A percentile compares a stretch with the other conserved stretches of the same genome.
Conservation (phyloP, 1,139 yeast species). For the Diutina mesorugosa region DNA sequence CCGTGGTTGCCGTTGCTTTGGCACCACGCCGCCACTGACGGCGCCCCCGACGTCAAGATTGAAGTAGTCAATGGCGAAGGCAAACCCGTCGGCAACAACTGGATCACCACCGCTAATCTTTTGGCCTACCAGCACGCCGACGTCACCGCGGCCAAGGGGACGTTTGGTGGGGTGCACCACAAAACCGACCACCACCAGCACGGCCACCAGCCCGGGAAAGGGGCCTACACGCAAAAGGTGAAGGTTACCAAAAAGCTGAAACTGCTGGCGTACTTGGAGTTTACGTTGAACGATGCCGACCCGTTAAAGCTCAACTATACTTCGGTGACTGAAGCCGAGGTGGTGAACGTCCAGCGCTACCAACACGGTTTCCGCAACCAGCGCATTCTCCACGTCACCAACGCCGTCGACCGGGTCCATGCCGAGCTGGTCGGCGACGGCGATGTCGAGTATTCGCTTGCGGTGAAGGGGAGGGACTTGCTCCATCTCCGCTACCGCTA, state of each 20-base stretch:
- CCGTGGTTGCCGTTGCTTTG: constrained; percentile 8
- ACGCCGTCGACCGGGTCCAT: neutral
- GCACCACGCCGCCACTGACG: constrained; percentile 10
- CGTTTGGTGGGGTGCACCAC: constrained; percentile 14
- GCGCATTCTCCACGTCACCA: constrained; percentile 14
- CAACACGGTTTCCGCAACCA: neutral
- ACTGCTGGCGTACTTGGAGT: constrained; percentile 18
- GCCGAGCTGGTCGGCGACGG: neutral
- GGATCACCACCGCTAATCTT: constrained; percentile 62
- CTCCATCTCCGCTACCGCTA: neutral
- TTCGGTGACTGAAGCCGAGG: neutral
- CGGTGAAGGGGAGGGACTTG: neutral
- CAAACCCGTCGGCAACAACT: constrained; percentile 41
- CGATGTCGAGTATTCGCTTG: neutral
- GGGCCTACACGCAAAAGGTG: constrained; percentile 26
- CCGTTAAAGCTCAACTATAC: neutral
- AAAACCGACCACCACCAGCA: constrained; percentile 7
- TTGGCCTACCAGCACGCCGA: constrained; percentile 43
- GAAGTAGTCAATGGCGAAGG: constrained; percentile 49
- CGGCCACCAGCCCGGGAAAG: constrained; percentile 13
- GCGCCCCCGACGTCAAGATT: constrained; percentile 17
- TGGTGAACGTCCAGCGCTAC: neutral
- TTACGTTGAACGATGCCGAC: constrained; percentile 22
- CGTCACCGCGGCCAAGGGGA: constrained; percentile 27
- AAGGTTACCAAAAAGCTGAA: constrained; percentile 17